Base-by-base conservation (phyloP, 2,329 filamentous ascomycete species). In the Ascochyta viciae-villosae region DNA sequence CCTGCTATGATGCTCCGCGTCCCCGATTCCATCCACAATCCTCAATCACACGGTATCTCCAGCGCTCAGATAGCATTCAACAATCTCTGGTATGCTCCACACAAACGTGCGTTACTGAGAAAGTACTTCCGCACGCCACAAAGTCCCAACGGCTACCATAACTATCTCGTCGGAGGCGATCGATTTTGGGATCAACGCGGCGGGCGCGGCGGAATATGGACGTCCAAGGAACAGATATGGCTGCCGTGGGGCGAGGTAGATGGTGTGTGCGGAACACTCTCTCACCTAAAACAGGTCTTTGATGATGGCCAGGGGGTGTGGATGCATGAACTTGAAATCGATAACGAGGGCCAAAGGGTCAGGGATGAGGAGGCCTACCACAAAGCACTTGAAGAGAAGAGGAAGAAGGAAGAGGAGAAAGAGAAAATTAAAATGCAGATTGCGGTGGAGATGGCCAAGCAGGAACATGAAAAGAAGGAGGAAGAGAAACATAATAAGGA, bases 131-230 rank as follows among this genome's bases (percentile, higher is more conserved):
- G 81, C 48, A 74, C 70, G 0, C 70, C 78, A 0, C 78, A 77
- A 38, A 78, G 77, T 61, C 60, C 78, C 1, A 69, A 75, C 27
- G 77, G 78, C 0, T 78, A 79, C 13, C 76, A 80, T 50, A 75
- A 75, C 9, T 76, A 78, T 0, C 73, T 78, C 6, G 72, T 79
- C 0, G 82, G 80, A 12, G 81, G 80, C 3, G 76, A 81, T 45
- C 72, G 76, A 1, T 76, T 75, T 68, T 82, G 81, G 80, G 80
- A 84, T 61, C 66, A 74, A 50, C 77, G 81, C 13, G 82, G 82
- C 9, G 82, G 82, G 0, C 76, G 75, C n/a, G 82, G 82, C 3
- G 83, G 83, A 7, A 69, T 83, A 3, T 85, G 83, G 83, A 83
- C 82, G 0, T 78, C 77, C 12, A 71, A 74, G n/a, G 75, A 75